Conservation (phyloP, 495 filamentous ascomycete species). For the Trichoderma orchidacearum region DNA sequence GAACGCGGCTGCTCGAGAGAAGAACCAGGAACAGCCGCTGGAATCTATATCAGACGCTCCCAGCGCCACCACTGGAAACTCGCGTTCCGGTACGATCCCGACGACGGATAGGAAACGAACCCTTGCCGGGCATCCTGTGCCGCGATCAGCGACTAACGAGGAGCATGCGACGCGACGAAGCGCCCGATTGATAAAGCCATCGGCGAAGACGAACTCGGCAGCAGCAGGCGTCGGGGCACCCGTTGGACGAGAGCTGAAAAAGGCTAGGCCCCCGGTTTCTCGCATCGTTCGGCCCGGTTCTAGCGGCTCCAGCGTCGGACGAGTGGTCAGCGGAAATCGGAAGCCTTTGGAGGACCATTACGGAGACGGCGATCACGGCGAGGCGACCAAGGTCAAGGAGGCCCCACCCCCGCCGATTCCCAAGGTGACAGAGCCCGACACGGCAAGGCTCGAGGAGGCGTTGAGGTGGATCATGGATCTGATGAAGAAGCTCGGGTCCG, state of each 20-base stretch:
- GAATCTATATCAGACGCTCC: constrained; percentile 1
- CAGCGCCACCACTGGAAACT: background rate
- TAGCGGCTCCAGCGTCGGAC: constrained; percentile 52
- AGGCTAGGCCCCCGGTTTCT: constrained; percentile 52
- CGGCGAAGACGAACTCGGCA: constrained; percentile 47
- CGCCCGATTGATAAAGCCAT: constrained; percentile 46
- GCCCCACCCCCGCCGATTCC: constrained; percentile 14
- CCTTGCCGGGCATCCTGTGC: constrained; percentile 65
- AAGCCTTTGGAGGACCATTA: constrained; percentile 48
- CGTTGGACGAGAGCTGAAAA: constrained; percentile 62
- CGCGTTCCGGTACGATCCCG: constrained; percentile 10
- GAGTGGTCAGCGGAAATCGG: constrained; percentile 78
- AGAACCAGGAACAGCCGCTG: constrained; percentile 14
- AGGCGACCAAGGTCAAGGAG: constrained; percentile 37
- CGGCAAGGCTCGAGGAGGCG: constrained; percentile 56
- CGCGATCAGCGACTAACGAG: constrained; percentile 35
- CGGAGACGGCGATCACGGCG: constrained; percentile 48
- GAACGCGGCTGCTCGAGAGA: constrained; percentile 35
- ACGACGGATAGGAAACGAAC: constrained; percentile 63
- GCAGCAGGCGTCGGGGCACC: constrained; percentile 37
- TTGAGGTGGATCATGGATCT: constrained; percentile 66
- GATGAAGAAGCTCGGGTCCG: constrained; percentile 68
- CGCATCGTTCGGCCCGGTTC: constrained; percentile 36
- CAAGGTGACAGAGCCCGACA: constrained; percentile 32
- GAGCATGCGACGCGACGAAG: constrained; percentile 70